phyloP scores from a whole-genome alignment of 192 early-diverging fungal genomes.

The Backusella macrospora region DNA sequence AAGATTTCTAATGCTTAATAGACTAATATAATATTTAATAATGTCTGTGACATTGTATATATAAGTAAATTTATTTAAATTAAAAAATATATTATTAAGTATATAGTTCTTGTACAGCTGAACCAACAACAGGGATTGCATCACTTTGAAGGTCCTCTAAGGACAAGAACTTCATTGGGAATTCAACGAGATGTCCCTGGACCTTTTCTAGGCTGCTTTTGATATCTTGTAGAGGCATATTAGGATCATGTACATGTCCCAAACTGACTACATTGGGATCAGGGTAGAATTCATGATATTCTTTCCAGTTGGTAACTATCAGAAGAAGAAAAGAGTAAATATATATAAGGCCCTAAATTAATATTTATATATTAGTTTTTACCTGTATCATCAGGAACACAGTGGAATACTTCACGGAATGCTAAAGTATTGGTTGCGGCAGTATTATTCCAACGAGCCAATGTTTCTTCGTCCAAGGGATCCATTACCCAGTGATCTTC shows the following conservation, averaged over 20 bases:
- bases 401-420: constrained; percentile 82
- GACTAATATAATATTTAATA: too few relatives aligned
- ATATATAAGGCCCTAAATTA: not conserved
- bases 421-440: constrained; percentile 66
- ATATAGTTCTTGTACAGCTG: constrained; percentile 32
- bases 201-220: constrained; percentile 39
- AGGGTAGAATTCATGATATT: constrained; percentile 51
- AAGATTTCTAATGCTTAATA: too few relatives aligned
- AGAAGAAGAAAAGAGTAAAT: not conserved
- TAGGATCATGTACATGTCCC: constrained; percentile 47
- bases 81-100: constrained; percentile 22
- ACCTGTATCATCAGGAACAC: constrained; percentile 78
- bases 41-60: too few relatives aligned
- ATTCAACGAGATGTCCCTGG: constrained; percentile 57
- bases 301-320: constrained; percentile 45
- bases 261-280: constrained; percentile 39
- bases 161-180: constrained; percentile 49
- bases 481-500: constrained; percentile 59
- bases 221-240: constrained; percentile 43
- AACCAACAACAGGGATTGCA: constrained; percentile 25
- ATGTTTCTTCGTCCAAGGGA: constrained; percentile 68
- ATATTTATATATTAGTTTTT: constrained; percentile 27
- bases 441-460: constrained; percentile 61
- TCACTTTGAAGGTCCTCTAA: constrained; percentile 49
- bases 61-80: not conserved